Evolutionary conservation across 176 grass and related monocot species (phyloP), one percentile per base, ranked within the genome.

Genomic region (Bonia amplexicaulis): DNA sequence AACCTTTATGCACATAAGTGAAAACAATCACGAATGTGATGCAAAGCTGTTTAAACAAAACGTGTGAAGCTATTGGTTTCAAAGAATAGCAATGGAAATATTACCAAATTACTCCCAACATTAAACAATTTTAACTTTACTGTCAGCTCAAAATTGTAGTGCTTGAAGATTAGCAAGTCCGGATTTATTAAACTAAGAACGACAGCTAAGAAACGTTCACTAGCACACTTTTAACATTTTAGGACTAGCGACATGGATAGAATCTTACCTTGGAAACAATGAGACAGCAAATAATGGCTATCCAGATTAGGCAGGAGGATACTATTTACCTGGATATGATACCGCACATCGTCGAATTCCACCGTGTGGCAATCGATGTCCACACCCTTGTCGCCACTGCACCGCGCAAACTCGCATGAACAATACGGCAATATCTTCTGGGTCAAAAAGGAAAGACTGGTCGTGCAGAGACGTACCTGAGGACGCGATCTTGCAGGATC

Each of bases 351-450:
- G 57, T 95, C 96, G 47, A 95, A 98, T 51, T 98, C 96, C 66
- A 98, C 96, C 26, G 93, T 94, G 78, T 98, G 96, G 81, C 96
- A 99, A 81, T 96, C 96, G 70, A 96, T 92, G 85, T 99, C 96
- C 80, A 96, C 86, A 42, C 91, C 93, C 81, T 92, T 99, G 37
- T 99, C 91, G 31, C 91, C 88, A 39, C 93, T 99, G 86, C 76
- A 82, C 41, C 77, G 6, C 9, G 71, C 84, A 41, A 45, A 41
- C 39, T 48, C 39, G 29, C 64, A 80, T 66, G 48, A 74, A 23
- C 69, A 15, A 76, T 9, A 51, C 33, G 59, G 29, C 12, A 45
- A 49, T 49, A 51, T 15, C 62, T 51, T 29, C 8, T 3, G 31
- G 4, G 55, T 2, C 19, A 44, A 40, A 69, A 53, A 64, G 55